Evolutionary conservation across 257 asterid species (phyloP), one percentile per base, ranked within the genome.

Genomic region (Nyctanthes arbortristis): DNA sequence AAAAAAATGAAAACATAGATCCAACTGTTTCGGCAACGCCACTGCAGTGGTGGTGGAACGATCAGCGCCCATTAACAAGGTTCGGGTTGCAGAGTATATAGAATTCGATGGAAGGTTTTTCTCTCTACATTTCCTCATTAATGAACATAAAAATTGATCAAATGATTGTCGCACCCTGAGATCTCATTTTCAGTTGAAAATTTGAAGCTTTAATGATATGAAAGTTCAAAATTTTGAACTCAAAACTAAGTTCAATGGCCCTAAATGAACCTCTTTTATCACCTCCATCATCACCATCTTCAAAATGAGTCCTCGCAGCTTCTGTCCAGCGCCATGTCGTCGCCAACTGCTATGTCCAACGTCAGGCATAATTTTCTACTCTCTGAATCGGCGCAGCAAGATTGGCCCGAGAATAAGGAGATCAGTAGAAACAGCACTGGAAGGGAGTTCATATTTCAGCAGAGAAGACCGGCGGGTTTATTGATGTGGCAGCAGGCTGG

Each of bases 241-340:
- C 33, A 68, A 68, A 76, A 49, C 31, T 29, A 20, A 75, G 71
- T 64, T 67, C 63, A 43, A 91, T 91, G 97, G 85, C 79, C 14
- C 83, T 73, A 35, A 83, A 78, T 55, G 78, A 77, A 18, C 71
- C 81, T 12, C 71, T 82, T 61, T 70, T 80, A 27, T 65, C 74
- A 24, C 65, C n/a, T n/a, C n/a, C n/a, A n/a, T n/a, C 87, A 3
- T 71, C 89, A 27, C 39, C 78, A 12, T 66, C 66, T 32, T 75
- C 79, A 87, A 22, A 87, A 80, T 67, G 96, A 92, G 3, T 92
- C 88, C 68, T 83, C 97, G 0, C 96, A 92, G 89, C 92, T 92
- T 0, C 88, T 92, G 0, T 77, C 93, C 49, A 91, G 91, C 37
- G 88, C 84, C 36, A 66, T 74, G 70, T 32, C 79, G 0, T 73